Evolutionary conservation across 78 protist genomes (phyloP).

Genomic region (Isochrysis galbana): DNA sequence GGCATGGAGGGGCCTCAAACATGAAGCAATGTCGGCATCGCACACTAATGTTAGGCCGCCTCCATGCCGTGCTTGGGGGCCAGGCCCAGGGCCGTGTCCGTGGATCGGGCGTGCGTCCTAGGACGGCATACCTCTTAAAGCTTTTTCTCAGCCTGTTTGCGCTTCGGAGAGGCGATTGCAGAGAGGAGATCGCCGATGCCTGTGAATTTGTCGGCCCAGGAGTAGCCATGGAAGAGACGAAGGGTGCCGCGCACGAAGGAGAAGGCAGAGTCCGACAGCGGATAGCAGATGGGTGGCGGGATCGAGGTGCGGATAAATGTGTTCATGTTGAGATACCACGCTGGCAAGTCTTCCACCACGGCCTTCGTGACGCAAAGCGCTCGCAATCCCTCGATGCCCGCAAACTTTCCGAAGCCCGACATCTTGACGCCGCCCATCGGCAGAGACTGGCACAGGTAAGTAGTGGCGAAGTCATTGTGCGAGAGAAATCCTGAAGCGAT

Average conservation of each 20-base stretch:
- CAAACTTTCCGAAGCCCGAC: slow-evolving; percentile 16
- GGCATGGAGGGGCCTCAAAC: no score
- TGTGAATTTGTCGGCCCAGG: no score
- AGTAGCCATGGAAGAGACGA: neutral
- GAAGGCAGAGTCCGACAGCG: neutral
- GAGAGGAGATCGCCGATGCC: no score
- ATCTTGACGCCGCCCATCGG: slow-evolving; percentile 23
- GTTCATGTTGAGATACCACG: neutral
- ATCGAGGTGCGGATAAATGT: neutral
- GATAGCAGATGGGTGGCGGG: slow-evolving; percentile 8
- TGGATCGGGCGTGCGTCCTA: no score
- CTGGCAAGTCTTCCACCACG: neutral
- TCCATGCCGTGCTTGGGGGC: no score
- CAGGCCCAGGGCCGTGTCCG: no score
- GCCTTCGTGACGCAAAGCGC: neutral
- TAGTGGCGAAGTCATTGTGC: slow-evolving; percentile 5
- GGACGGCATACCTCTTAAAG: no score
- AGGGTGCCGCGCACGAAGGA: neutral
- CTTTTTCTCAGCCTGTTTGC: no score
- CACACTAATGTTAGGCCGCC: no score
- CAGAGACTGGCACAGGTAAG: slow-evolving; percentile 20
- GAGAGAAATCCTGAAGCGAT: neutral
- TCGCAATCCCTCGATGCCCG: slow-evolving; percentile 24
- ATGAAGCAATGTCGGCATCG: no score
- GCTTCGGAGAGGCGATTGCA: no score